Conservation (phyloP, 2,329 filamentous ascomycete species). For the Chrysosphaeria jannelii region DNA sequence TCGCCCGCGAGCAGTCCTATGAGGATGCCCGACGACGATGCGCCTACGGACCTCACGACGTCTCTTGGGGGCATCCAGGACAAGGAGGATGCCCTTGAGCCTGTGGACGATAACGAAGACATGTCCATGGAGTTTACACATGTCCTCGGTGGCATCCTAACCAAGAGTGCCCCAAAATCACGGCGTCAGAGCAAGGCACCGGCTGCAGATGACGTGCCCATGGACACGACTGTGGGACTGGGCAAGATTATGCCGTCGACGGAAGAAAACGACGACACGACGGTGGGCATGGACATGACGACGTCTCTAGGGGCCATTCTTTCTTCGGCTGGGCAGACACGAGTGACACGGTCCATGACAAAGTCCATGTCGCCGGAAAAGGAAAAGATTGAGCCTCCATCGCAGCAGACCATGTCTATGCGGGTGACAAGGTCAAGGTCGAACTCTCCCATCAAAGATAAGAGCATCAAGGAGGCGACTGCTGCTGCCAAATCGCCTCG, state of each 20-base stretch:
- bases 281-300: constrained; percentile 38
- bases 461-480: too few relatives aligned
- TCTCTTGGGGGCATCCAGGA: constrained; percentile 40
- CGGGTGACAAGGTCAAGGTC: too few relatives aligned
- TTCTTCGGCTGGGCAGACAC: constrained; percentile 1
- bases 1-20: constrained; percentile 7
- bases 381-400: too few relatives aligned
- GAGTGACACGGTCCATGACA: too few relatives aligned
- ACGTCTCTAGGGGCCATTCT: constrained; percentile 31
- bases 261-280: constrained; percentile 11
- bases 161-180: constrained; percentile 2
- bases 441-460: too few relatives aligned
- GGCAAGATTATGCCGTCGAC: constrained; percentile 19
- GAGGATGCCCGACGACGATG: constrained; percentile 15
- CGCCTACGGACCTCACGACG: constrained; percentile 51
- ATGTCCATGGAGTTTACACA: constrained; percentile 57
- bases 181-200: constrained; percentile 6
- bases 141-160: constrained; percentile 25
- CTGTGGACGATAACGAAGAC: constrained; percentile 15
- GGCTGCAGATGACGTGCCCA: constrained; percentile 9
- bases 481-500: too few relatives aligned
- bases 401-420: too few relatives aligned
- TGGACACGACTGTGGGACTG: constrained; percentile 28
- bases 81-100: constrained; percentile 7
- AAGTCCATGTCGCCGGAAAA: too few relatives aligned